phyloP scores from a whole-genome alignment of 2,329 filamentous ascomycete genomes.

The Grosmannia penicillata region DNA sequence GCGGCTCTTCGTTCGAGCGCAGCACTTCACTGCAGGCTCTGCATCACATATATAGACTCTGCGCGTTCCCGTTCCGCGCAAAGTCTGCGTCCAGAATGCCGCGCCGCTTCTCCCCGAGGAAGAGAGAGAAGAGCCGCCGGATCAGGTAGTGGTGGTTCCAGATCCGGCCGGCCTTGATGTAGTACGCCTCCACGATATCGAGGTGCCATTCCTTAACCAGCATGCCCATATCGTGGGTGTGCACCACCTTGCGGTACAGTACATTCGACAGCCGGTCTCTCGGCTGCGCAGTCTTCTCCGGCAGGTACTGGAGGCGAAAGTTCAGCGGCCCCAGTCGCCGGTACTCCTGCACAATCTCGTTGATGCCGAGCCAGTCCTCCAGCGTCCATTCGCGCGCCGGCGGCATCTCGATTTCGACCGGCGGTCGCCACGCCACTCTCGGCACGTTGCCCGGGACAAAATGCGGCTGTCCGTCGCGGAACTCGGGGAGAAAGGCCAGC shows the following conservation, averaged over 20 bases:
- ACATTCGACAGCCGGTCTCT: conserved; percentile 4
- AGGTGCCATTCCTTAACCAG: conserved; percentile 40
- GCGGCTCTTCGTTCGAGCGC: no score
- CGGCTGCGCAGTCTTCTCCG: conserved; percentile 8
- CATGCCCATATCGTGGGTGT: conserved; percentile 29
- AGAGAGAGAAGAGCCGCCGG: conserved; percentile 37
- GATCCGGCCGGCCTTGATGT: conserved; percentile 24
- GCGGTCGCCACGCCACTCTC: conserved; percentile 5
- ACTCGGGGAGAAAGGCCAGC: not conserved
- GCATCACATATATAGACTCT: no score
- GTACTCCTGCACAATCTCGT: conserved; percentile 35
- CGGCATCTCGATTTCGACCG: not conserved
- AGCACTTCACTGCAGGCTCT: no score
- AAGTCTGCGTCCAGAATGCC: conserved; percentile 5
- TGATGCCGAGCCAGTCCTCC: conserved; percentile 37
- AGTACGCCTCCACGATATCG: conserved; percentile 41
- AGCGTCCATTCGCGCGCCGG: conserved; percentile 10
- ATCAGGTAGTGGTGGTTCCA: conserved; percentile 35
- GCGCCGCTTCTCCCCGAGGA: conserved; percentile 33
- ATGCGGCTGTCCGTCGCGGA: conserved; percentile 1
- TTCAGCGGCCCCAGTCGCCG: conserved; percentile 25
- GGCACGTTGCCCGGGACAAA: not conserved
- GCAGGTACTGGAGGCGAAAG: conserved; percentile 18
- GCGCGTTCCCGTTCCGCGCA: no score
- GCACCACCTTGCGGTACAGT: conserved; percentile 33